A percentile compares a stretch with the other conserved stretches of the same genome.
phyloP scores from a whole-genome alignment of 805 yeast genomes.

The Pichia scutulata region DNA sequence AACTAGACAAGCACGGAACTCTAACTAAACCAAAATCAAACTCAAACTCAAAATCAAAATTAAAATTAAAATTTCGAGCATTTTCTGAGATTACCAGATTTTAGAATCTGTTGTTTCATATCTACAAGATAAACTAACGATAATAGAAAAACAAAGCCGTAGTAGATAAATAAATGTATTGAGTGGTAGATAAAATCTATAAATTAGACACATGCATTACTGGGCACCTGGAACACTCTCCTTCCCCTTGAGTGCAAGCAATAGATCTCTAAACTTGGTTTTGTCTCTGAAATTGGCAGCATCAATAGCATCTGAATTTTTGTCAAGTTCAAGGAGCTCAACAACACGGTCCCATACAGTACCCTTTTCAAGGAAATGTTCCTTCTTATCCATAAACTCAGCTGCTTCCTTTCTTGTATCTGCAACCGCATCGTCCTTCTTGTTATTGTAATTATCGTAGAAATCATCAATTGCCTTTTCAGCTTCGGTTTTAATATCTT shows the following conservation, averaged over 20 bases:
- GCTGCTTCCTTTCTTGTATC: conserved; percentile 61
- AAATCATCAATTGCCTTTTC: conserved; percentile 81
- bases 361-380: conserved; percentile 44
- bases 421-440: conserved; percentile 63
- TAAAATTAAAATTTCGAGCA: background rate
- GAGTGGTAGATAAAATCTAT: background rate
- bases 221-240: conserved; percentile 47
- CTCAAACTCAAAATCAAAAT: too few species aligned
- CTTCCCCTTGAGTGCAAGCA: conserved; percentile 47
- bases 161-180: background rate
- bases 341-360: conserved; percentile 51
- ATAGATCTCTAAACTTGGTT: conserved; percentile 43
- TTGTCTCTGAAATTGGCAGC: conserved; percentile 37
- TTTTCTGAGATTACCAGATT: too few species aligned
- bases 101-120: background rate
- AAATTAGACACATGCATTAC: background rate
- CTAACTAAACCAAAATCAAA: background rate
- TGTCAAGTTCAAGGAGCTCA: conserved; percentile 34
- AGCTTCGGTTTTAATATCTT: conserved; percentile 67
- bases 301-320: conserved; percentile 30
- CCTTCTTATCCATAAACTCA: conserved; percentile 66
- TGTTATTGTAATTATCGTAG: conserved; percentile 82
- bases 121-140: background rate
- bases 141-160: too few species aligned
- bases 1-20: background rate